These are phyloP conservation scores for Eucalyptus regnans DNA, from an alignment of 345 rosid genomes.

Conservation along the genomic window DNA sequence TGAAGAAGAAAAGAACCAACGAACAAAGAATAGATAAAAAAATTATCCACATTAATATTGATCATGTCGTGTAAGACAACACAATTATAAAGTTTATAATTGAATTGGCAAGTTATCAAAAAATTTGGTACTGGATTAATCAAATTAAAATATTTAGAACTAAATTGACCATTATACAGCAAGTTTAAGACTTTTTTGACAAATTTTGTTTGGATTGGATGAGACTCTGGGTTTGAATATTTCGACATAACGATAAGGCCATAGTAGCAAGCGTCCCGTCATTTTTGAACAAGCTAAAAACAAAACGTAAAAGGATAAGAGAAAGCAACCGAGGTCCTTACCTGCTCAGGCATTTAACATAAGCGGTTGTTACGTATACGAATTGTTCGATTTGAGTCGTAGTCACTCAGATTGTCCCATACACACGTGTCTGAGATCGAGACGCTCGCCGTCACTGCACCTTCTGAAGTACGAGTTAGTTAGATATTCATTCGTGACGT, in stretches of 20 bases:
- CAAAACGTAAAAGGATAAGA: neutral
- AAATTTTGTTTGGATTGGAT: too few species aligned
- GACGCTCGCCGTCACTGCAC: neutral
- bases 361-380: neutral
- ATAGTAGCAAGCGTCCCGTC: neutral
- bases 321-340: too few species aligned
- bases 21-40: too few species aligned
- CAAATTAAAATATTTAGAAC: too few species aligned
- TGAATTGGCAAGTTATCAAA: too few species aligned
- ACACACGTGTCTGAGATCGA: neutral
- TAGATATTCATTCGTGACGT: neutral
- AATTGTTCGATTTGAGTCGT: neutral
- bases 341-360: accelerated
- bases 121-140: accelerated
- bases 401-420: neutral
- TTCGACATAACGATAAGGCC: accelerated
- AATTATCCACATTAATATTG: too few species aligned
- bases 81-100: too few species aligned
- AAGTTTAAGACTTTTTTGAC: too few species aligned
- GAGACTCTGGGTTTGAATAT: neutral
- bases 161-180: accelerated
- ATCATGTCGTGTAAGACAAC: too few species aligned
- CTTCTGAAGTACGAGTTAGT: neutral
- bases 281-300: neutral
- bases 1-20: too few species aligned